A percentile compares a stretch with the other conserved stretches of the same genome.
Evolutionary conservation across 139 green algal genomes (phyloP).

Genomic region (Diplosphaera chodatii): DNA sequence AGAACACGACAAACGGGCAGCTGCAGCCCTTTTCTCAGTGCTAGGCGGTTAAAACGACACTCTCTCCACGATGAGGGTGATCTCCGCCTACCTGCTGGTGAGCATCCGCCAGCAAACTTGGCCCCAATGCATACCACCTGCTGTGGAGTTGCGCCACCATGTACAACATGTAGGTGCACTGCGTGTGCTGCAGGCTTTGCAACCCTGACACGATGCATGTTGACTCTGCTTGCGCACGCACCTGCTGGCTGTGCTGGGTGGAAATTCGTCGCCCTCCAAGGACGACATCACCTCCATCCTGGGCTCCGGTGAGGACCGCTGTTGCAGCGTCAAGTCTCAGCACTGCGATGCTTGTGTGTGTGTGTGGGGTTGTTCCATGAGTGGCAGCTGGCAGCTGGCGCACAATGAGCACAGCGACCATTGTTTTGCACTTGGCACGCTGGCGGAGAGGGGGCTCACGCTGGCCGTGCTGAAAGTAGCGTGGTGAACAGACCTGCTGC

Average conservation of each 20-base stretch:
- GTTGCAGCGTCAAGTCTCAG: not conserved
- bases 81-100: constrained; percentile 40
- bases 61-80: constrained; percentile 34
- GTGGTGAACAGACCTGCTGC: too few species aligned
- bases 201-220: too few species aligned
- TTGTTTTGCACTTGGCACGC: too few species aligned
- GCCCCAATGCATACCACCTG: not conserved
- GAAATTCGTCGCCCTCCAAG: constrained; percentile 49
- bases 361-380: too few species aligned
- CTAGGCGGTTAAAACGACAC: constrained; percentile 38
- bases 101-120: not conserved
- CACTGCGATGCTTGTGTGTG: too few species aligned
- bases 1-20: too few species aligned
- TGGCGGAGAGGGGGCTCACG: too few species aligned
- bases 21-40: not conserved
- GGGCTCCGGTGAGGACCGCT: constrained; percentile 33
- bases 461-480: too few species aligned
- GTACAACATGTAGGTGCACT: too few species aligned
- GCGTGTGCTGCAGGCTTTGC: not conserved
- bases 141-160: not conserved
- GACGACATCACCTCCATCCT: constrained; percentile 68
- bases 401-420: too few species aligned
- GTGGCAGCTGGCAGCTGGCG: too few species aligned
- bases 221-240: too few species aligned
- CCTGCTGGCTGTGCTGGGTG: constrained; percentile 63